Conservation (phyloP, 1,284 basidiomycete genomes). For the Ustanciosporium gigantosporum region DNA sequence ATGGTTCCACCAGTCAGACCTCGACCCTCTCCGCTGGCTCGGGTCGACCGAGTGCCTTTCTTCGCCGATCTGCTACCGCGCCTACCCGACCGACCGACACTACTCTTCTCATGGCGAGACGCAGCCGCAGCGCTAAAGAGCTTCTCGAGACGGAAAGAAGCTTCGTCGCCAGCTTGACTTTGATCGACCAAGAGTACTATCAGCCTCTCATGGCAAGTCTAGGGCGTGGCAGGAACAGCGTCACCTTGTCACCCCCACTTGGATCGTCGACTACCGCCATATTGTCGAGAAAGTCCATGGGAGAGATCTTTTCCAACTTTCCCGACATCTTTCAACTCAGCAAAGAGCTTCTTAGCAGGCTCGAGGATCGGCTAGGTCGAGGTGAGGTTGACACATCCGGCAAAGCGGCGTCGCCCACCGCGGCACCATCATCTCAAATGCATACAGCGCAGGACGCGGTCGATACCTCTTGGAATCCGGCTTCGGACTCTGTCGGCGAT, state of each 20-base stretch:
- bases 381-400: slow-evolving; percentile 50
- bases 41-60: slow-evolving; percentile 20
- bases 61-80: slow-evolving; percentile 26
- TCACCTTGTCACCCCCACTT: slow-evolving; percentile 64
- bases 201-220: slow-evolving; percentile 44
- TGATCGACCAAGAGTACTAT: slow-evolving; percentile 55
- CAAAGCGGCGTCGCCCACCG: neutral
- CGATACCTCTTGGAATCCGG: slow-evolving; percentile 45
- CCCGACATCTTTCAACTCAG: slow-evolving; percentile 88
- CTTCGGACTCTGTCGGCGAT: slow-evolving; percentile 50
- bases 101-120: slow-evolving; percentile 20
- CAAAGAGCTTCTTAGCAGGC: slow-evolving; percentile 72
- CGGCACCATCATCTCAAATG: neutral
- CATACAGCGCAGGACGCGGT: neutral
- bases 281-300: slow-evolving; percentile 72
- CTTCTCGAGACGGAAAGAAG: slow-evolving; percentile 54
- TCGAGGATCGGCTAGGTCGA: slow-evolving; percentile 64
- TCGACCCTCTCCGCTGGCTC: slow-evolving; percentile 33
- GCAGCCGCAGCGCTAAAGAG: slow-evolving; percentile 41
- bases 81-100: slow-evolving; percentile 8
- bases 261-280: slow-evolving; percentile 65
- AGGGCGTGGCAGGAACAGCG: slow-evolving; percentile 9
- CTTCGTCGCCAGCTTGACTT: slow-evolving; percentile 48
- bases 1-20: slow-evolving; percentile 10
- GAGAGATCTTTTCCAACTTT: slow-evolving; percentile 82